Conservation (phyloP, 1,139 yeast genomes). For the Hyphopichia khmerensis region DNA sequence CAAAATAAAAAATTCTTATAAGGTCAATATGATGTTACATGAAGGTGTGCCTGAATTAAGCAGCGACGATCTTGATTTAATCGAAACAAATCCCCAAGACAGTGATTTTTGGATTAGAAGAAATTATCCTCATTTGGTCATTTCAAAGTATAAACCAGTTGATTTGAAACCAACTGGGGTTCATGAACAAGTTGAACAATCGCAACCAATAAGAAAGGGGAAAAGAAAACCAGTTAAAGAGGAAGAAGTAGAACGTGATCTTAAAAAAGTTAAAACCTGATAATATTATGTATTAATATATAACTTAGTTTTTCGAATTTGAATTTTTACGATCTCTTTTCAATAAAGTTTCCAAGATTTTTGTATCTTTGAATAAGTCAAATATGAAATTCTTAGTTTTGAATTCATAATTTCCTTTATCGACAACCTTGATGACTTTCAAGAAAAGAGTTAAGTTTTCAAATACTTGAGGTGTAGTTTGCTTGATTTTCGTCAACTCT, state of each 20-base stretch:
- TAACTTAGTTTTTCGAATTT: neutral
- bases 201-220: slow-evolving; percentile 9
- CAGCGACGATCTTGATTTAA: slow-evolving; percentile 35
- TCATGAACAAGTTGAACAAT: slow-evolving; percentile 1
- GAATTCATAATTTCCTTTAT: slow-evolving; percentile 63
- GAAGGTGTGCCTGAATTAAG: slow-evolving; percentile 40
- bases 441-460: slow-evolving; percentile 56
- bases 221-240: slow-evolving; percentile 7
- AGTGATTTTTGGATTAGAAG: slow-evolving; percentile 40
- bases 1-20: slow-evolving; percentile 3
- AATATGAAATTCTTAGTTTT: slow-evolving; percentile 66
- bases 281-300: neutral
- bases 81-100: slow-evolving; percentile 42
- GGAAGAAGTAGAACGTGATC: slow-evolving; percentile 3
- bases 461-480: slow-evolving; percentile 54
- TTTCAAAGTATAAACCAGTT: slow-evolving; percentile 35
- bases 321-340: slow-evolving; percentile 36
- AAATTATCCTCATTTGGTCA: slow-evolving; percentile 34
- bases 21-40: slow-evolving; percentile 17
- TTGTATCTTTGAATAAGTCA: slow-evolving; percentile 61
- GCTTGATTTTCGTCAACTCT: slow-evolving; percentile 57
- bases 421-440: slow-evolving; percentile 62
- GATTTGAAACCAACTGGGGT: slow-evolving; percentile 17
- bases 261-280: slow-evolving; percentile 1
- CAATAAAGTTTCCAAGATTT: slow-evolving; percentile 54